A percentile compares a stretch with the other conserved stretches of the same genome.
Conservation (phyloP, 305 asterid species). For the Coffea humblotiana region DNA sequence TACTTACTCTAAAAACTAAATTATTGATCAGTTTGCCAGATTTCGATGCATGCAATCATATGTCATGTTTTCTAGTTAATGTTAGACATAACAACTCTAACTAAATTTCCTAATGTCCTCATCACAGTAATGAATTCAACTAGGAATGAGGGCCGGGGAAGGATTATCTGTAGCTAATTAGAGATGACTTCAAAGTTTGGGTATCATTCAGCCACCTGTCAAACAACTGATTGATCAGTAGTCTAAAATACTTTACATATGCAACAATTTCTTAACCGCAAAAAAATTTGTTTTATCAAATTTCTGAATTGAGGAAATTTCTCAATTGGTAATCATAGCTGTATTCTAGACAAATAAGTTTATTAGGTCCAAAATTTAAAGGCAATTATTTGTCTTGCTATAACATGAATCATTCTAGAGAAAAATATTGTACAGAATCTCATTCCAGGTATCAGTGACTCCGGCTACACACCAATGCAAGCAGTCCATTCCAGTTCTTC, state of each 20-base stretch:
- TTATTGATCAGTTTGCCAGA: neutral
- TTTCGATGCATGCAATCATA: neutral
- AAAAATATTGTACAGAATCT: constrained; percentile 19
- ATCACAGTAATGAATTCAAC: neutral
- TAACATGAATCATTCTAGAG: neutral
- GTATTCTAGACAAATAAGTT: too few relatives aligned
- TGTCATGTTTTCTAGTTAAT: too few relatives aligned
- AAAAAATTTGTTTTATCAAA: too few relatives aligned
- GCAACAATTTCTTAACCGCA: too few relatives aligned
- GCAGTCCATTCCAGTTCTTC: constrained; percentile 42
- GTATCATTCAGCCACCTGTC: too few relatives aligned
- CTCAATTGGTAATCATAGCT: too few relatives aligned
- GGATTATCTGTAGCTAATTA: too few relatives aligned
- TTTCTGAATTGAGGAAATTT: too few relatives aligned
- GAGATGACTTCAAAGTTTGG: too few relatives aligned
- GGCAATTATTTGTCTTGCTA: neutral
- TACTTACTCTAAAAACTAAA: neutral
- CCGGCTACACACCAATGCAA: constrained; percentile 67
- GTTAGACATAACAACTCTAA: neutral
- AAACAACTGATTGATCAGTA: too few relatives aligned
- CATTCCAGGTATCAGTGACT: constrained; percentile 66
- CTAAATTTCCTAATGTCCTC: neutral
- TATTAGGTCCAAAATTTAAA: neutral
- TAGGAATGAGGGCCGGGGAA: too few relatives aligned
- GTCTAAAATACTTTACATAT: too few relatives aligned